phyloP scores from a whole-genome alignment of 176 grass and related monocot genomes.

The Coix lacrymajobi region DNA sequence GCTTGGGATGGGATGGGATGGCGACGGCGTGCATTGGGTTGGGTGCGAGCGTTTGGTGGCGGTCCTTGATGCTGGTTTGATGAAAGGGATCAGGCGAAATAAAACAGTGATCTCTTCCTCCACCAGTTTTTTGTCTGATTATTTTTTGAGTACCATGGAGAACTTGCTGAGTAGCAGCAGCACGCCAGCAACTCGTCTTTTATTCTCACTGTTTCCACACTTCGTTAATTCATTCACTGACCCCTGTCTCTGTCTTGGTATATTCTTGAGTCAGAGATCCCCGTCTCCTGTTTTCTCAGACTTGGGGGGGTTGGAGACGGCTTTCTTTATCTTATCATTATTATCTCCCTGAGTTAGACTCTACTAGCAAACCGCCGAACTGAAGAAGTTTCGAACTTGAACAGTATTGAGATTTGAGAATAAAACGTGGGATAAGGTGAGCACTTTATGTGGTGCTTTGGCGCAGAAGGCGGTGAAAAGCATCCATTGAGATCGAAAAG shows the following conservation, averaged over 20 bases:
- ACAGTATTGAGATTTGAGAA: not conserved
- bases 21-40: constrained; percentile 30
- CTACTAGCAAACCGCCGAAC: not conserved
- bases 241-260: constrained; percentile 5
- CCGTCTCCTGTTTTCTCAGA: not conserved
- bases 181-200: not conserved
- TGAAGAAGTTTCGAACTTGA: not conserved
- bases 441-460: not conserved
- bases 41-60: constrained; percentile 5
- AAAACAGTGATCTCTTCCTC: not conserved
- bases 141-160: not conserved
- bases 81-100: not conserved
- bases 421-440: constrained; percentile 9
- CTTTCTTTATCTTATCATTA: not conserved
- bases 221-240: constrained; percentile 4
- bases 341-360: not conserved
- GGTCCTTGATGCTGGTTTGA: not conserved
- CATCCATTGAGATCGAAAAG: constrained; percentile 3
- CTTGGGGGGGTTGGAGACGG: not conserved
- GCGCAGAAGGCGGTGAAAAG: constrained; percentile 5
- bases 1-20: not conserved
- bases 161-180: not conserved
- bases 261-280: constrained; percentile 1
- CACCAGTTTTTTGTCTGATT: not conserved
- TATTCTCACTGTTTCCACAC: not conserved